Base-by-base conservation (phyloP, 2,329 filamentous ascomycete species). In the Fusarium sororula region DNA sequence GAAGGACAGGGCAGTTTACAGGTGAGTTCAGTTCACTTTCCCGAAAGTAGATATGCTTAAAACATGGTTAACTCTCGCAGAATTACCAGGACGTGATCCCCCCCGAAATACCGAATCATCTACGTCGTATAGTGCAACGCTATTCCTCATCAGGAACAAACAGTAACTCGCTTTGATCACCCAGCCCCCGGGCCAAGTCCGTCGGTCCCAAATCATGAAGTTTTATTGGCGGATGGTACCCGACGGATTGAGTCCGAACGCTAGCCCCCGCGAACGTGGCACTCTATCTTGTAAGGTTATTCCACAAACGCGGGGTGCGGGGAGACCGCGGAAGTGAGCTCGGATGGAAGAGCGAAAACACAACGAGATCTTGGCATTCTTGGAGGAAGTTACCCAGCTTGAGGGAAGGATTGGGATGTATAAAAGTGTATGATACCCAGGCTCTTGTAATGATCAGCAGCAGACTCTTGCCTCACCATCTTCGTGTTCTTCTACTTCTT, bases 291-390 rank as follows among this genome's bases (percentile, higher is more conserved):
- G 12, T 2, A 45, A 65, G 38, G 38, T 68, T 47, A 53, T 47
- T 32, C 12, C 18, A 30, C 7, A 63, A 72, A 64, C 68, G 69
- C 48, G 68, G 68, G 68, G 63, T 53, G 68, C 47, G 68, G 68
- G 68, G 17, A 41, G 26, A 14, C 47, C 22, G 15, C 48, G 65
- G 47, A 26, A 59, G 26, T 8, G 13, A 35, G 2, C 8, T 45
- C 56, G 56, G 63, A 53, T 54, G 24, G 26, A 50, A n/a, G 26
- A 42, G n/a, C 15, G 5, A 28, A 10, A 37, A 53, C 1, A 11
- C 13, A 47, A 7, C 6, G 47, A 17, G 4, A 28, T 26, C 51
- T 44, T 58, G 44, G 62, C 32, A 51, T n/a, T 26, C 0, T n/a
- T 22, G 30, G 10, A 18, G 14, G 24, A 45, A 4, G 24, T 0